Conservation (phyloP, 768 basidiomycete species). For the Calocera viscosa region DNA sequence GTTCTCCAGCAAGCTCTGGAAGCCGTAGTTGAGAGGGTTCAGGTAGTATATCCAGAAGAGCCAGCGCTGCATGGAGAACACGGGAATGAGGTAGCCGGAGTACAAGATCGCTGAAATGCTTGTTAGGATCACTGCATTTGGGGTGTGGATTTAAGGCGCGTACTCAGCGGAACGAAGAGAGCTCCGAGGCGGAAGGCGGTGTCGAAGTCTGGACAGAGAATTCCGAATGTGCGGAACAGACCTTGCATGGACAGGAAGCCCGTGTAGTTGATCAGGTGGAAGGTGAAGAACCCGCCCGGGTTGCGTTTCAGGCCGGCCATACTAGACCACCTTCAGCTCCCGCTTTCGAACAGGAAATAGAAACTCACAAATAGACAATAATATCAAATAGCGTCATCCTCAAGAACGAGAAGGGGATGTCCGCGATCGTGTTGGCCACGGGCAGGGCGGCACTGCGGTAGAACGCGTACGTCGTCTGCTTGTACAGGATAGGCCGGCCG, state of each 20-base stretch:
- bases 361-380: constrained; percentile 28
- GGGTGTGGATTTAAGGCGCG: constrained; percentile 49
- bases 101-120: constrained; percentile 37
- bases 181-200: constrained; percentile 40
- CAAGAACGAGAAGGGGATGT: constrained; percentile 30
- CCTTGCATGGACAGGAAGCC: constrained; percentile 65
- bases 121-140: constrained; percentile 39
- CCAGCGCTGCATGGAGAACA: constrained; percentile 62
- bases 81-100: constrained; percentile 56
- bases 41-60: constrained; percentile 80
- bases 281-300: constrained; percentile 44
- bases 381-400: constrained; percentile 26
- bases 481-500: constrained; percentile 51
- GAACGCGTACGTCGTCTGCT: constrained; percentile 33
- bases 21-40: constrained; percentile 66
- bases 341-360: neutral
- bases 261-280: constrained; percentile 40
- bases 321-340: neutral
- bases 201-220: constrained; percentile 45
- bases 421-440: constrained; percentile 28
- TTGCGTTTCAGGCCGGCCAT: constrained; percentile 29
- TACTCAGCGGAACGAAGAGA: constrained; percentile 35
- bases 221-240: constrained; percentile 58
- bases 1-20: constrained; percentile 71
- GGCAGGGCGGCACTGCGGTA: constrained; percentile 32